Evolutionary conservation across 192 early-diverging fungal genomes (phyloP).

Genomic region (Hyaloraphidium curvatum): DNA sequence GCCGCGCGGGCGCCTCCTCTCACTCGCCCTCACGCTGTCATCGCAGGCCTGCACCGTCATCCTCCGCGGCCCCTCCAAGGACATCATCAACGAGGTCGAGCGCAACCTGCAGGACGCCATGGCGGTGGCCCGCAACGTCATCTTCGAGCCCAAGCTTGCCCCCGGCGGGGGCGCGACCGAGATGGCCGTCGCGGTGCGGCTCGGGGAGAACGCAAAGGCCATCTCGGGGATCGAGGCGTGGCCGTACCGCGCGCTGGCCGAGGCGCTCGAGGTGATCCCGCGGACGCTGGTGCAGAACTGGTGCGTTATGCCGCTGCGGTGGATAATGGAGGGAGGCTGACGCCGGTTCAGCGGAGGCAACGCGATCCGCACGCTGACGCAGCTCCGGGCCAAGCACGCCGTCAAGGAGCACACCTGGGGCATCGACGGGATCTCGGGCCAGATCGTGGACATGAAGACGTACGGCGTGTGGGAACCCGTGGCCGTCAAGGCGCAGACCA

Average conservation of each 20-base stretch:
- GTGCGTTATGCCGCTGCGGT: too few relatives aligned
- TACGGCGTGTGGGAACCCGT: constrained; percentile 99
- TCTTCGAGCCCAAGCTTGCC: constrained; percentile 79
- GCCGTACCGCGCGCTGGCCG: constrained; percentile 89
- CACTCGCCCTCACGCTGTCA: too few relatives aligned
- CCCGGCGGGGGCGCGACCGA: constrained; percentile 98
- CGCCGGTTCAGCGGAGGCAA: constrained; percentile 61
- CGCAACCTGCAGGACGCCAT: constrained; percentile 98
- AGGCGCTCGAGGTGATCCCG: constrained; percentile 94
- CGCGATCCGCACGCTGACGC: constrained; percentile 87
- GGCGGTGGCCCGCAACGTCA: constrained; percentile 93
- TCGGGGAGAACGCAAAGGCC: neutral
- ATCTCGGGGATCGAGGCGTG: constrained; percentile 56
- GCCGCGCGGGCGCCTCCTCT: too few relatives aligned
- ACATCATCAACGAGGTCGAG: constrained; percentile 94
- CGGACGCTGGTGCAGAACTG: constrained; percentile 98
- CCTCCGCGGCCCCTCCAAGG: constrained; percentile 91
- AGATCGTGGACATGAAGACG: constrained; percentile 86
- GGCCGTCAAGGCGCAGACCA: constrained; percentile 98
- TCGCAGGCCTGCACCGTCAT: constrained; percentile 88
- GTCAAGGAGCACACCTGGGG: constrained; percentile 63
- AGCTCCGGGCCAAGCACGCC: constrained; percentile 78
- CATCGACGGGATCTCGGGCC: constrained; percentile 82
- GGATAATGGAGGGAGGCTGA: too few relatives aligned
- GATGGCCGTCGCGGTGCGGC: constrained; percentile 60